Evolutionary conservation across 1,284 basidiomycete species (phyloP), one percentile per base, ranked within the genome.

Genomic region (Leccinum subfulvum): DNA sequence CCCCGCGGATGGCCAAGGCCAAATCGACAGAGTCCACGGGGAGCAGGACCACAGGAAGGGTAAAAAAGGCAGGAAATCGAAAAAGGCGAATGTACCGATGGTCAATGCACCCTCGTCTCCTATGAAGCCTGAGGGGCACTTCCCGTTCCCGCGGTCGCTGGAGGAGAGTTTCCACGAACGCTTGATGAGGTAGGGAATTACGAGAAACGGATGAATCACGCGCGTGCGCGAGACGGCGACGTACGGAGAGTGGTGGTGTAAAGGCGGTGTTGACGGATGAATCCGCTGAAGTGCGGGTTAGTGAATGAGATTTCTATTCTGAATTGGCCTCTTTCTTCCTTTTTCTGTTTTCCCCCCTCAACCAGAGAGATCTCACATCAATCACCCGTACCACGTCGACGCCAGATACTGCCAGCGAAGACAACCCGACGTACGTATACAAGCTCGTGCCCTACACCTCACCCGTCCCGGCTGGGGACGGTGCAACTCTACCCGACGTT

Each of bases 161-260:
- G 80, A 80, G 14, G 82, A 80, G 58, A 67, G 74, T 65, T 61
- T 67, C 53, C 63, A 75, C 60, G 67, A 69, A 55, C 60, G 56
- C 57, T 66, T 73, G 71, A 62, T 28, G 67, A 74, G 67, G 65
- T 71, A 70, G 73, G 71, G 79, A 69, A 84, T 60, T 71, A 74
- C 59, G 69, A 75, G 66, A 79, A 76, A 65, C 77, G 78, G 53
- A 81, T 91, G 85, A 86, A 90, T 69, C 87, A 82, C 14, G 82
- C 85, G 49, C 83, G 87, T 49, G 90, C 86, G 49, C 79, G 89
- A 62, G 89, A 92, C 74, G 90, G 90, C 4, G 90, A 47, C 78
- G 90, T 68, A 92, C 90, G 64, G 88, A 91, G 78, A 92, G 90
- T 70, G 90, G 90, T 3, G 90, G 90, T 23, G 89, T 92, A 26